A percentile compares a stretch with the other conserved stretches of the same genome.
Evolutionary conservation across 768 basidiomycete species (phyloP).

Genomic region (Flagelloscypha sp.): DNA sequence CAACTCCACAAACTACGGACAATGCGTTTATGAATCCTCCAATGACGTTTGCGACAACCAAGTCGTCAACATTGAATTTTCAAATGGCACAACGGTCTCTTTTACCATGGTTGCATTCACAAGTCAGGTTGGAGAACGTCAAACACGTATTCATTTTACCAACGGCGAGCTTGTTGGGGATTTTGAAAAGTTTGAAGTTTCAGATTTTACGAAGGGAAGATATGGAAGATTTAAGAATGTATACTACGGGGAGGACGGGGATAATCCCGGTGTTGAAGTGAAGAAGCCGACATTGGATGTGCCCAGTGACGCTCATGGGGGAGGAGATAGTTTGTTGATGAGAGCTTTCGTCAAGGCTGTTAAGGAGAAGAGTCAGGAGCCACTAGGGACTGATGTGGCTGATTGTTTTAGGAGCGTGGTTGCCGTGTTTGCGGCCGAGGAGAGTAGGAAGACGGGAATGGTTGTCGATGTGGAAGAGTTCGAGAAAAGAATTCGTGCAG

Average conservation of each 20-base stretch:
- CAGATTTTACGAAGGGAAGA: conserved; percentile 57
- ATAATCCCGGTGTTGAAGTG: too few relatives aligned
- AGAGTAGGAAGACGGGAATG: conserved; percentile 57
- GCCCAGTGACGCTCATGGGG: conserved; percentile 73
- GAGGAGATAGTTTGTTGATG: conserved; percentile 76
- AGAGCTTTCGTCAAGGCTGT: conserved; percentile 72
- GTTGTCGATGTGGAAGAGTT: conserved; percentile 67
- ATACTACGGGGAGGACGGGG: too few relatives aligned
- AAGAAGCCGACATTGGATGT: conserved; percentile 30
- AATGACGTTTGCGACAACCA: conserved; percentile 91
- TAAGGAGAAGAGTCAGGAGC: conserved; percentile 47
- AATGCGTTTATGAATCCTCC: conserved; percentile 75
- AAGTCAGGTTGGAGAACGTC: conserved; percentile 71
- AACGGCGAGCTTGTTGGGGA: conserved; percentile 87
- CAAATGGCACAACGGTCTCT: conserved; percentile 70
- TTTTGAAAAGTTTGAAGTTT: conserved; percentile 67
- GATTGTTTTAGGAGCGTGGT: conserved; percentile 74
- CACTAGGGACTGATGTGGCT: conserved; percentile 56
- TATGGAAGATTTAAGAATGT: too few relatives aligned
- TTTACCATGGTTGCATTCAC: conserved; percentile 90
- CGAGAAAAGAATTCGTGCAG: too few relatives aligned
- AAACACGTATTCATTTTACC: conserved; percentile 77
- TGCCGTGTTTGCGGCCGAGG: conserved; percentile 83
- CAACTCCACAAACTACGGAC: conserved; percentile 63
- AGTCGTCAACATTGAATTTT: conserved; percentile 84